Conservation (phyloP, 768 basidiomycete genomes). For the Boletales sp. region DNA sequence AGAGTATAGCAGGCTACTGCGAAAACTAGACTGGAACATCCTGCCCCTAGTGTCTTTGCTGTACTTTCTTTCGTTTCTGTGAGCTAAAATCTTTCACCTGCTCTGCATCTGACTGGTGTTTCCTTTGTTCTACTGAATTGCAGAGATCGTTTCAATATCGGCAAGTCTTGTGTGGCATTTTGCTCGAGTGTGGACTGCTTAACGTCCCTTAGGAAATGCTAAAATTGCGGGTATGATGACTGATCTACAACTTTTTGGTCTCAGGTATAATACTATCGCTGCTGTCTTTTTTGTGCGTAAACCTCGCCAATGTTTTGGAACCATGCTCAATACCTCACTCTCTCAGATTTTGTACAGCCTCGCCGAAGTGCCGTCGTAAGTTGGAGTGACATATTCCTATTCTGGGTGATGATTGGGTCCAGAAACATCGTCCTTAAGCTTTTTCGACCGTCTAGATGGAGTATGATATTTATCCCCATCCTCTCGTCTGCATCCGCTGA, state of each 20-base stretch:
- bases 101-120: no score
- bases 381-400: not conserved
- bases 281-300: not conserved
- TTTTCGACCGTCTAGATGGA: slow-evolving; percentile 3
- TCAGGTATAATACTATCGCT: slow-evolving; percentile 1
- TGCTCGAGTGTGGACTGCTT: no score
- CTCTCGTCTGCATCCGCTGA: not conserved
- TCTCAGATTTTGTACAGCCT: not conserved
- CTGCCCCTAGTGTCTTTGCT: no score
- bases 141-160: no score
- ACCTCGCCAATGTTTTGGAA: not conserved
- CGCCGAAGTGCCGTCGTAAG: slow-evolving; percentile 1
- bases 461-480: not conserved
- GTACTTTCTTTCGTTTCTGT: no score
- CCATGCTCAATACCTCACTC: not conserved
- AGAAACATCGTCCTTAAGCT: not conserved
- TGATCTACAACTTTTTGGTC: not conserved
- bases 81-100: no score
- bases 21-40: no score
- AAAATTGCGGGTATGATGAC: not conserved
- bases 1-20: no score
- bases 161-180: no score
- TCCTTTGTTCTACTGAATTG: no score
- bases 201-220: not conserved
- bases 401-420: not conserved